phyloP scores from a whole-genome alignment of 805 yeast genomes.

The Metschnikowia peoriensis region DNA sequence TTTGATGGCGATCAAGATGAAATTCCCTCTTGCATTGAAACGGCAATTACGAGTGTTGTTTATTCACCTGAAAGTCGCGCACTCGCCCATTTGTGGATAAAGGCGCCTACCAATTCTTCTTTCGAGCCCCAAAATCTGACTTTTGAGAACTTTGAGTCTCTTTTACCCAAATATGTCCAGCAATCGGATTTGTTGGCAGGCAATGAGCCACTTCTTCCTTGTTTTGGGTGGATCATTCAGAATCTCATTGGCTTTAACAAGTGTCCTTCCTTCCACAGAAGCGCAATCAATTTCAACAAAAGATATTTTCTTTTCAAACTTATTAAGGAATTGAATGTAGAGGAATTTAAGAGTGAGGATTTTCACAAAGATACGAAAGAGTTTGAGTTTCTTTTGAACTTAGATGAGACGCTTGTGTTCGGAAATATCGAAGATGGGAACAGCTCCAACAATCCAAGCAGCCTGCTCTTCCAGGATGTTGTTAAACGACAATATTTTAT shows the following conservation, averaged over 20 bases:
- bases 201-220: conserved; percentile 62
- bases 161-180: conserved; percentile 31
- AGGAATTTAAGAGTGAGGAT: conserved; percentile 26
- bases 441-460: conserved; percentile 24
- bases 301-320: conserved; percentile 39
- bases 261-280: conserved; percentile 73
- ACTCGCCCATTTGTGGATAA: conserved; percentile 67
- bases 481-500: conserved; percentile 34
- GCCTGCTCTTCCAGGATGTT: conserved; percentile 28
- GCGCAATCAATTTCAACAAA: conserved; percentile 82
- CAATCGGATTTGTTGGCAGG: conserved; percentile 29
- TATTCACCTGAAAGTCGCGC: conserved; percentile 77
- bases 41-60: conserved; percentile 71
- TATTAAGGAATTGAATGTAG: conserved; percentile 38
- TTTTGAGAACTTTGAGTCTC: conserved; percentile 28
- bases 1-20: conserved; percentile 35
- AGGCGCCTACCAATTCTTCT: conserved; percentile 40
- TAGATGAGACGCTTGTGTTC: conserved; percentile 37
- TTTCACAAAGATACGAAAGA: conserved; percentile 35
- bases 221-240: conserved; percentile 89
- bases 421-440: conserved; percentile 37
- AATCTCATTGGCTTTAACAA: conserved; percentile 61
- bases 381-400: conserved; percentile 53
- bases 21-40: conserved; percentile 82
- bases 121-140: conserved; percentile 1